These are phyloP conservation scores for Magnusiomyces magnusii DNA, from an alignment of 1,139 yeast genomes.

Conservation along the genomic window DNA sequence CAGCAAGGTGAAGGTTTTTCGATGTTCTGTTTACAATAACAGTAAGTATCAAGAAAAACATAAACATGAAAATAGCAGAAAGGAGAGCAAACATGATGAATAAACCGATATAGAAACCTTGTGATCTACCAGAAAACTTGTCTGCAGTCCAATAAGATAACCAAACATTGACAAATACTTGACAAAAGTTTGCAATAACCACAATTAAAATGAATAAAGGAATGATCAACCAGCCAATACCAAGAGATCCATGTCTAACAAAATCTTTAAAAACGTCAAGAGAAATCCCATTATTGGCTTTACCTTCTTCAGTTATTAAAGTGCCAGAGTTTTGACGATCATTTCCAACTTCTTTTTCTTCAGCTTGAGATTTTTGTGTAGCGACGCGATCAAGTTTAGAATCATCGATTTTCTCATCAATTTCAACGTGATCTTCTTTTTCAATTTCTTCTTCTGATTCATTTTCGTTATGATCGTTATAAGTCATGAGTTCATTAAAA, in stretches of 20 bases:
- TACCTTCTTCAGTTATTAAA: constrained; percentile 43
- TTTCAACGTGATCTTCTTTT: constrained; percentile 9
- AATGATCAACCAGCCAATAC: constrained; percentile 36
- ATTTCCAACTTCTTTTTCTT: constrained; percentile 10
- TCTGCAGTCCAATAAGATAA: constrained; percentile 71
- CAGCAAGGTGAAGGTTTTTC: constrained; percentile 36
- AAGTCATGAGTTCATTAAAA: constrained; percentile 48
- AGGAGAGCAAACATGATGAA: constrained; percentile 47
- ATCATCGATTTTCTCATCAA: constrained; percentile 17
- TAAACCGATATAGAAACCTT: constrained; percentile 62
- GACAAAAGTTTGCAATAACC: constrained; percentile 49
- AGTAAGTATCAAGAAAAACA: constrained; percentile 44
- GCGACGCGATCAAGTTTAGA: constrained; percentile 8
- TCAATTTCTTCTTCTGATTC: constrained; percentile 28
- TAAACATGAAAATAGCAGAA: constrained; percentile 35
- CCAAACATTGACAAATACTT: constrained; percentile 70
- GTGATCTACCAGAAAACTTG: constrained; percentile 43
- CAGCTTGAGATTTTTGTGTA: constrained; percentile 8
- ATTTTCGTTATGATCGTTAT: constrained; percentile 35
- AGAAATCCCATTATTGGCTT: constrained; percentile 43
- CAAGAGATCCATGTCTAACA: constrained; percentile 51
- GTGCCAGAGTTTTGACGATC: constrained; percentile 20
- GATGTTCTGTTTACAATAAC: constrained; percentile 42
- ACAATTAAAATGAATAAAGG: constrained; percentile 39
- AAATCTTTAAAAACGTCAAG: constrained; percentile 44